phyloP scores from a whole-genome alignment of 2,329 filamentous ascomycete species.

The Coniochaeta sp. region DNA sequence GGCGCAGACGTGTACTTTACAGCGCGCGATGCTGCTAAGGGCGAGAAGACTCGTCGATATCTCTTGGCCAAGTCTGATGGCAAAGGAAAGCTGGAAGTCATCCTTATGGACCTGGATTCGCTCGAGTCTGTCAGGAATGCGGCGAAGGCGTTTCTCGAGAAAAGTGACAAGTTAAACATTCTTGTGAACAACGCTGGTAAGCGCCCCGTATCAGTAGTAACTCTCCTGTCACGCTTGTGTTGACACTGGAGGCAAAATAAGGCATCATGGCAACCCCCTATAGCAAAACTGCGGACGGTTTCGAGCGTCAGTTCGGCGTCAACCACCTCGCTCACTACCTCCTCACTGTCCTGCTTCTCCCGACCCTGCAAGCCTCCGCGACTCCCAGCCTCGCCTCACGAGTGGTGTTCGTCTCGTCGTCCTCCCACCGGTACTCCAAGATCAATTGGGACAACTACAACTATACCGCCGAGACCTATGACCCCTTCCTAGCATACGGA shows the following conservation, averaged over 20 bases:
- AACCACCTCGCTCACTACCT: conserved; percentile 27
- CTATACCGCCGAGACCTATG: conserved; percentile 20
- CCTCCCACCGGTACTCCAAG: conserved; percentile 12
- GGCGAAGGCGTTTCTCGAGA: conserved; percentile 5
- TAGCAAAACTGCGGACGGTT: conserved; percentile 20
- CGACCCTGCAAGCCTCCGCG: conserved; percentile 12
- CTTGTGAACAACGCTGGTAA: conserved; percentile 32
- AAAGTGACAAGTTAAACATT: conserved; percentile 8
- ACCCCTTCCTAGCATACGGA: conserved; percentile 29
- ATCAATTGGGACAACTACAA: conserved; percentile 21
- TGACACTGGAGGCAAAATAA: too few relatives aligned
- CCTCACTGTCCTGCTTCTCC: conserved; percentile 27
- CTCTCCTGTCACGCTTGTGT: too few relatives aligned
- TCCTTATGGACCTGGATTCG: conserved; percentile 16
- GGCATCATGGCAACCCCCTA: conserved; percentile 30
- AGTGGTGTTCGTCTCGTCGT: conserved; percentile 9
- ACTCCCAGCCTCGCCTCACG: conserved; percentile 13
- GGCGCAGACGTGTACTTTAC: conserved; percentile 36
- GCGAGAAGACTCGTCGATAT: conserved; percentile 7
- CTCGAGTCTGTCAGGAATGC: conserved; percentile 21
- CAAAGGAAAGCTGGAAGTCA: conserved; percentile 17
- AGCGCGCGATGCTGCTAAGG: conserved; percentile 25
- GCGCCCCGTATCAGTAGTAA: background rate
- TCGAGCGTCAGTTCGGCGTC: conserved; percentile 25
- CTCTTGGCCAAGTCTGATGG: conserved; percentile 11